Evolutionary conservation across 768 basidiomycete genomes (phyloP).

Genomic region (Rhodotorula diobovata): DNA sequence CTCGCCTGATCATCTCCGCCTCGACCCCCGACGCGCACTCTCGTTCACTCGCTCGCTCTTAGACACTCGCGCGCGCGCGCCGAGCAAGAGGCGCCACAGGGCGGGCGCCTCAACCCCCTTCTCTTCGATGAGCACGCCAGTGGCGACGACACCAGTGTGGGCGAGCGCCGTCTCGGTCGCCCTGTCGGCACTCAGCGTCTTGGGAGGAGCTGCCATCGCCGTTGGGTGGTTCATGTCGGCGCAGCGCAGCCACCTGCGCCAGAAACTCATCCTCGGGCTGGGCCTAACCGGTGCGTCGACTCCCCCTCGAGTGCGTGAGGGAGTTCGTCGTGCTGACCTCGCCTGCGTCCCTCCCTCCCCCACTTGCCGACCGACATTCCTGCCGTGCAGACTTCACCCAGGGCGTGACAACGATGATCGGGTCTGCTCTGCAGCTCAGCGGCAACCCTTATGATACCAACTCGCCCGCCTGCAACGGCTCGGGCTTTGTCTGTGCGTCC

Average conservation of each 20-base stretch:
- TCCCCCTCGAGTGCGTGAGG: not conserved
- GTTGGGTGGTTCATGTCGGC: not conserved
- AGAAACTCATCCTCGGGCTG: slow-evolving; percentile 14
- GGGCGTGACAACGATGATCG: slow-evolving; percentile 3
- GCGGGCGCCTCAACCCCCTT: too few relatives aligned
- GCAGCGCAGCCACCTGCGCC: slow-evolving; percentile 12
- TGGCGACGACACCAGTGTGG: not conserved
- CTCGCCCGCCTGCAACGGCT: not conserved
- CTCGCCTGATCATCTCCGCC: too few relatives aligned
- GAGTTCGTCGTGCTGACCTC: not conserved
- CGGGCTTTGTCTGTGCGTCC: slow-evolving; percentile 20
- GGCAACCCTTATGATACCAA: not conserved
- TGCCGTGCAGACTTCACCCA: slow-evolving; percentile 9
- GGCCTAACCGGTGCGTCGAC: slow-evolving; percentile 6
- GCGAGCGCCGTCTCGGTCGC: not conserved
- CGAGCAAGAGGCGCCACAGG: too few relatives aligned
- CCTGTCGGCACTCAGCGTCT: not conserved
- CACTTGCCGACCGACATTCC: too few relatives aligned
- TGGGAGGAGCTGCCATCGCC: slow-evolving; percentile 6
- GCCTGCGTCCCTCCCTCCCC: not conserved
- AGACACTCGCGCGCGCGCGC: too few relatives aligned
- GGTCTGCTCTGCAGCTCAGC: not conserved
- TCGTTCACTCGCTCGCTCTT: too few relatives aligned
- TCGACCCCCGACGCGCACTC: too few relatives aligned
- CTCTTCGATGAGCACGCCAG: too few relatives aligned